These are phyloP conservation scores for Trebouxia gelatinosa DNA, from an alignment of 163 green algal genomes.

Conservation along the genomic window DNA sequence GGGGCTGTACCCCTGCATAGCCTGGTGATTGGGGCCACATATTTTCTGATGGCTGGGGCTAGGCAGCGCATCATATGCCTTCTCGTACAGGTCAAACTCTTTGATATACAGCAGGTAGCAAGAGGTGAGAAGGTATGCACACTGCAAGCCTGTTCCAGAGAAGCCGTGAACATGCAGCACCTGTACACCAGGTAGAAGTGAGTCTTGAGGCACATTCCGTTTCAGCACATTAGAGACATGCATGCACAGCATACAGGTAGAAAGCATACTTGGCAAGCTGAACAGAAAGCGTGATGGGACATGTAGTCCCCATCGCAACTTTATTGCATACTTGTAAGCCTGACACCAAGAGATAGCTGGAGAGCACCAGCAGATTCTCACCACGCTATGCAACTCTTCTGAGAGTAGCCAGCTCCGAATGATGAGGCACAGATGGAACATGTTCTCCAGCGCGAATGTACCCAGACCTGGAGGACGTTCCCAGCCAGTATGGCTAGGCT, in stretches of 20 bases:
- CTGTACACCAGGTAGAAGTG: no score
- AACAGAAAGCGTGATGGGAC: background rate
- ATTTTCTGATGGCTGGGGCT: constrained; percentile 28
- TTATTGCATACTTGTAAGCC: background rate
- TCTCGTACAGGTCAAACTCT: constrained; percentile 41
- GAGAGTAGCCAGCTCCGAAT: constrained; percentile 51
- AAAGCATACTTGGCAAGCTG: background rate
- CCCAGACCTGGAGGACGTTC: constrained; percentile 57
- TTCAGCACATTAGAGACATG: no score
- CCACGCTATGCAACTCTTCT: constrained; percentile 42
- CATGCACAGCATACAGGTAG: background rate
- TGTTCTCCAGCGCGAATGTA: constrained; percentile 50
- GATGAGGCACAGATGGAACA: constrained; percentile 49
- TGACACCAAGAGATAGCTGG: background rate
- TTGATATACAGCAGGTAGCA: constrained; percentile 57
- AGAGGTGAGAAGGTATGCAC: constrained; percentile 47
- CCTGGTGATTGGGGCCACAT: no score
- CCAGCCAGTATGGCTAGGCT: constrained; percentile 37
- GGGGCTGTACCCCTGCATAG: no score
- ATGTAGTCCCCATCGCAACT: background rate
- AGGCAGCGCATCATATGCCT: constrained; percentile 37
- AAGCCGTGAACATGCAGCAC: constrained; percentile 59
- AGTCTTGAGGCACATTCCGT: no score
- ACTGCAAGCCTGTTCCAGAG: constrained; percentile 37
- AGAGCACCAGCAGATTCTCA: constrained; percentile 25